Evolutionary conservation across 2,329 filamentous ascomycete species (phyloP), one percentile per base, ranked within the genome.

Genomic region (Fusarium incarnatum): DNA sequence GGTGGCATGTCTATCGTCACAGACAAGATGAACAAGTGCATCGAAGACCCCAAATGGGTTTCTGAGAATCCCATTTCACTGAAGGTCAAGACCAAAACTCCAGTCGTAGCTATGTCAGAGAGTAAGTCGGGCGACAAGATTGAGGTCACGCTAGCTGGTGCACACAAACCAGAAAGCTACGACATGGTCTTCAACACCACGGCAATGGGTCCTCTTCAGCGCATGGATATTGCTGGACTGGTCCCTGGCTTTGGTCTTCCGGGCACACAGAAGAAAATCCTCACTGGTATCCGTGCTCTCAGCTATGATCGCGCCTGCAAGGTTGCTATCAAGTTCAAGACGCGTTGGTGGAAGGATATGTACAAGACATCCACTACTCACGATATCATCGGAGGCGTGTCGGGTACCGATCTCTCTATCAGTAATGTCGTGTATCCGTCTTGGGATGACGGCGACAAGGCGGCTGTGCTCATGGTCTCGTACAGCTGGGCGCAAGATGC

Each of bases 401-500:
- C 70, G 0, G 20, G 42, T 3, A 69, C 59, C 4, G 64, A 68
- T 5, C 45, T 64, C 0, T 37, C 49, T 1, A 49, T 59, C 27
- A 59, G 60, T 23, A 69, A 59, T 1, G 50, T 64, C 1, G 68
- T 71, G 2, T 72, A 72, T 10, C 65, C 70, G 0, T 72, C 68
- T 0, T 72, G 62, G 61, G 44, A 67, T 1, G 65, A 72, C 3
- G 60, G 57, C 0, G 59, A 71, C 0, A 60, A 57, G 1, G 13
- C 62, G 6, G 66, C 65, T 0, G 59, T 70, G 1, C 59, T 72
- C 2, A 67, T 72, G 40, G 55, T 50, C 0, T 72, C 70, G 0
- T 72, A 71, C 22, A 72, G 41, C 5, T 72, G 68, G 70, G 70
- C 65, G 2, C 70, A 72, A 12, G 68, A 72, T 20, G 66, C 70